A percentile compares a stretch with the other conserved stretches of the same genome.
Evolutionary conservation across 78 protist genomes (phyloP).

Genomic region (Dictyostelium firmibasis): DNA sequence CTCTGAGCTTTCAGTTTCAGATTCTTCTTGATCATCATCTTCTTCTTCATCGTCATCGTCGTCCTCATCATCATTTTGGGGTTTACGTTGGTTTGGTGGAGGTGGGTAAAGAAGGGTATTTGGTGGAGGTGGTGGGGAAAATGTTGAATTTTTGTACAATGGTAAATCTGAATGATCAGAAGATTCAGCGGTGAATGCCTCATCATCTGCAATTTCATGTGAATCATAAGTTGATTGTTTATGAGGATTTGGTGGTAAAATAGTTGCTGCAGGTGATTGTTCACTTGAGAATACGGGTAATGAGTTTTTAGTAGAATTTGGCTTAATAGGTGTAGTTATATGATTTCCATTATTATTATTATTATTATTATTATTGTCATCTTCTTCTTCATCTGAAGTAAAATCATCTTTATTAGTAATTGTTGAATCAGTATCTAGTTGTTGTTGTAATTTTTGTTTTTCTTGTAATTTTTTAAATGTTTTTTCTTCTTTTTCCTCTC

Average conservation of each 20-base stretch:
- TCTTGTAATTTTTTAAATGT: not conserved
- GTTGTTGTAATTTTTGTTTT: not conserved
- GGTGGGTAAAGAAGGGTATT: not conserved
- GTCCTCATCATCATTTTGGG: not conserved
- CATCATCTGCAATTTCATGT: constrained; percentile 7
- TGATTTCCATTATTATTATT: not conserved
- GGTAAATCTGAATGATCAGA: constrained; percentile 13
- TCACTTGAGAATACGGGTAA: constrained; percentile 28
- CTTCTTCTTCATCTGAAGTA: constrained; percentile 22
- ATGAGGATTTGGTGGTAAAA: not conserved
- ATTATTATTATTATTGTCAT: not conserved
- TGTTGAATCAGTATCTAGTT: not conserved
- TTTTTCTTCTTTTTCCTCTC: not conserved
- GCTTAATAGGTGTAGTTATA: not conserved
- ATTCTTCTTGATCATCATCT: not conserved
- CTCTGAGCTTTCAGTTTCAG: not conserved
- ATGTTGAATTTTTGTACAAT: not conserved
- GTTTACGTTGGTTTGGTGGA: not conserved
- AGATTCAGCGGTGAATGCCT: not conserved
- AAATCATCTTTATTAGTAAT: constrained; percentile 30
- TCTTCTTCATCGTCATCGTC: constrained; percentile 4
- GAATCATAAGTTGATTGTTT: not conserved
- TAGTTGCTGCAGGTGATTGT: constrained; percentile 11
- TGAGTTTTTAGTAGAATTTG: not conserved
- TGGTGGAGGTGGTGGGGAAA: not conserved